Evolutionary conservation across 139 green algal genomes (phyloP).

Genomic region (Chlamydomonas urium): DNA sequence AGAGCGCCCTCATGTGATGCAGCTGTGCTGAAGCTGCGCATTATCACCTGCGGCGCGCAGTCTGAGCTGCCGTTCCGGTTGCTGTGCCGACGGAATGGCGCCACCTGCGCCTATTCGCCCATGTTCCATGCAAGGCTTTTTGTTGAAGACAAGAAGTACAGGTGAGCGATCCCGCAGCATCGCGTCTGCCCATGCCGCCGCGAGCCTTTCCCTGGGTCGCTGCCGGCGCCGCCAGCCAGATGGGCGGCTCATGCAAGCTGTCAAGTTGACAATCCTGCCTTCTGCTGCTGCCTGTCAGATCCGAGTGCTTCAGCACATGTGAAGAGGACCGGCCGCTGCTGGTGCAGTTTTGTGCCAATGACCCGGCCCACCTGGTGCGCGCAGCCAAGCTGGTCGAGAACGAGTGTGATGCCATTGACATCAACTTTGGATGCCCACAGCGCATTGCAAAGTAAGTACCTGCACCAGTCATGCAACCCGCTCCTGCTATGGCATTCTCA

Average conservation of each 20-base stretch:
- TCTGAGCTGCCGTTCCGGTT: conserved; percentile 93
- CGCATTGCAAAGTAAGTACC: conserved; percentile 72
- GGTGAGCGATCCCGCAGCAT: conserved; percentile 18
- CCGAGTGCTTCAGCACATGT: not conserved
- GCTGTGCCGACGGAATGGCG: conserved; percentile 84
- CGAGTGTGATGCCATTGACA: conserved; percentile 85
- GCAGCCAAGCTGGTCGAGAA: conserved; percentile 43
- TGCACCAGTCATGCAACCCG: no score
- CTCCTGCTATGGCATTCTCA: no score
- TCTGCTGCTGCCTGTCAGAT: not conserved
- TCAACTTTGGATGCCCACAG: conserved; percentile 97
- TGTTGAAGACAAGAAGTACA: conserved; percentile 68
- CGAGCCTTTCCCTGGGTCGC: not conserved
- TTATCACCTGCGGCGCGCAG: conserved; percentile 36
- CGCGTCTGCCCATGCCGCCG: not conserved
- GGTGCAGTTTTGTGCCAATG: conserved; percentile 97
- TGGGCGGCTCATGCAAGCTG: not conserved
- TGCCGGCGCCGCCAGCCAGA: not conserved
- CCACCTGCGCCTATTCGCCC: conserved; percentile 90
- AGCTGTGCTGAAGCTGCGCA: not conserved
- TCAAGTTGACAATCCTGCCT: not conserved
- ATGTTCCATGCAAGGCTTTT: conserved; percentile 96
- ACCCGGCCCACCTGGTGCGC: conserved; percentile 67
- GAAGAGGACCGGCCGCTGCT: conserved; percentile 81
- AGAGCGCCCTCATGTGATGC: not conserved